These are phyloP conservation scores for Trichophyton simii DNA, from an alignment of 2,329 filamentous ascomycete genomes.

Conservation along the genomic window DNA sequence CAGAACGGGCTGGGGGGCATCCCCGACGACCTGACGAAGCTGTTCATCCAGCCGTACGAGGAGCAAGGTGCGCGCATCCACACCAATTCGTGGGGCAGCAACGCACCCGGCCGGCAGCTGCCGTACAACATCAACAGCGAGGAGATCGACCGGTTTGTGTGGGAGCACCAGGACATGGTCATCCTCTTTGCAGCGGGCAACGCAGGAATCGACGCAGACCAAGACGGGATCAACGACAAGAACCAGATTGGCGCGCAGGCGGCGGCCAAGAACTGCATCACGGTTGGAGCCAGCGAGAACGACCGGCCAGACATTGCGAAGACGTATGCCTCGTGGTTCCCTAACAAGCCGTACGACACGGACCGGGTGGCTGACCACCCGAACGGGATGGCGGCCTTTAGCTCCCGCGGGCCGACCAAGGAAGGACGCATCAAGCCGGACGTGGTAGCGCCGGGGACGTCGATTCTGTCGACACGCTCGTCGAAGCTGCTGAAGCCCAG, in stretches of 20 bases:
- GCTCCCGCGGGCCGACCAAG: constrained; percentile 15
- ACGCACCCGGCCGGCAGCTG: constrained; percentile 6
- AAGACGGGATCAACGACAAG: constrained; percentile 11
- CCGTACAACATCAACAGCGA: constrained; percentile 10
- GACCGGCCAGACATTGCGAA: constrained; percentile 13
- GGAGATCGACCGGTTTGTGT: constrained; percentile 16
- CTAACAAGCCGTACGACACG: constrained; percentile 7
- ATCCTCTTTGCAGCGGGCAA: constrained; percentile 18
- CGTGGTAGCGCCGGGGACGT: constrained; percentile 17
- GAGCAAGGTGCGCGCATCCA: constrained; percentile 14
- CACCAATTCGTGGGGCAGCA: constrained; percentile 17
- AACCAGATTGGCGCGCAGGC: constrained; percentile 15
- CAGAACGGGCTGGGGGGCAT: constrained; percentile 12
- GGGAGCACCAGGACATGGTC: constrained; percentile 16
- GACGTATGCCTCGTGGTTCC: constrained; percentile 8
- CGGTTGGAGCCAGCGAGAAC: constrained; percentile 18
- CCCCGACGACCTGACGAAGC: constrained; percentile 11
- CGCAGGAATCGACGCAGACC: constrained; percentile 10
- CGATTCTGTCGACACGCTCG: constrained; percentile 14
- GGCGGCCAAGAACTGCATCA: constrained; percentile 19
- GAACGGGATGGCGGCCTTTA: constrained; percentile 15
- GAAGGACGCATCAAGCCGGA: constrained; percentile 17
- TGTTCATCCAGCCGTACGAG: constrained; percentile 15
- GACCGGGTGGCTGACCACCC: constrained; percentile 13
- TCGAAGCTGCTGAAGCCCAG: constrained; percentile 5